These are phyloP conservation scores for Lineolata rhizophorae DNA, from an alignment of 495 filamentous ascomycete genomes.

Conservation along the genomic window DNA sequence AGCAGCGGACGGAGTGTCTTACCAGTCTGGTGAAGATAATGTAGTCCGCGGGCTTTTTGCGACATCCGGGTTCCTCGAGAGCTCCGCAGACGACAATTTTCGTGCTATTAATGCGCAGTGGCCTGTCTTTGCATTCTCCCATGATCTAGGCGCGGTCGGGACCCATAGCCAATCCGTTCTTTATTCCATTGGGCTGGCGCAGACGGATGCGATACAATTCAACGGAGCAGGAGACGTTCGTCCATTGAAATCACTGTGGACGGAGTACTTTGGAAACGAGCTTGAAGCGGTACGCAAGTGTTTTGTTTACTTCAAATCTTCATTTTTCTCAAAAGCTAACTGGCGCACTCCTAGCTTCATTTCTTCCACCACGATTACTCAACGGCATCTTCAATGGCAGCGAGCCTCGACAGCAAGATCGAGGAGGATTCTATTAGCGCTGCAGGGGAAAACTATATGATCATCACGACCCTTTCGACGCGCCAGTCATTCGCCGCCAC, in stretches of 20 bases:
- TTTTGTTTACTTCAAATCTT: neutral
- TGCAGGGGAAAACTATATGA: constrained; percentile 19
- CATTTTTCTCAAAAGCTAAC: no score
- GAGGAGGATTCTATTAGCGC: constrained; percentile 24
- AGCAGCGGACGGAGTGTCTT: constrained; percentile 15
- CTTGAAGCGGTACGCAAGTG: constrained; percentile 29
- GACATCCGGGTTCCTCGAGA: constrained; percentile 21
- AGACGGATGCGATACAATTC: constrained; percentile 31
- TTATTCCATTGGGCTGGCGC: constrained; percentile 31
- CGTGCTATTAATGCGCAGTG: constrained; percentile 28
- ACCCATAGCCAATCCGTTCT: constrained; percentile 18
- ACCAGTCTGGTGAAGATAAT: constrained; percentile 27
- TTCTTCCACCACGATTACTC: constrained; percentile 34
- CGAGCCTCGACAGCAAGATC: constrained; percentile 25
- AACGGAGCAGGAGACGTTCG: constrained; percentile 18
- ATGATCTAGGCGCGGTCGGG: constrained; percentile 26
- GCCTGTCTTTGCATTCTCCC: constrained; percentile 33
- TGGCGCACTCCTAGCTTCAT: constrained; percentile 16
- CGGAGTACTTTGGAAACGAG: constrained; percentile 27
- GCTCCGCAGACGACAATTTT: constrained; percentile 27
- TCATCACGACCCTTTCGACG: constrained; percentile 14
- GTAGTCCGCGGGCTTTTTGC: constrained; percentile 28
- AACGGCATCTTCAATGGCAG: constrained; percentile 15
- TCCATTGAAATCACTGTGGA: constrained; percentile 30
- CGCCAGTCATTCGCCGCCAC: constrained; percentile 17